These are phyloP conservation scores for Fusarium siculi DNA, from an alignment of 2,329 filamentous ascomycete genomes.

Conservation along the genomic window DNA sequence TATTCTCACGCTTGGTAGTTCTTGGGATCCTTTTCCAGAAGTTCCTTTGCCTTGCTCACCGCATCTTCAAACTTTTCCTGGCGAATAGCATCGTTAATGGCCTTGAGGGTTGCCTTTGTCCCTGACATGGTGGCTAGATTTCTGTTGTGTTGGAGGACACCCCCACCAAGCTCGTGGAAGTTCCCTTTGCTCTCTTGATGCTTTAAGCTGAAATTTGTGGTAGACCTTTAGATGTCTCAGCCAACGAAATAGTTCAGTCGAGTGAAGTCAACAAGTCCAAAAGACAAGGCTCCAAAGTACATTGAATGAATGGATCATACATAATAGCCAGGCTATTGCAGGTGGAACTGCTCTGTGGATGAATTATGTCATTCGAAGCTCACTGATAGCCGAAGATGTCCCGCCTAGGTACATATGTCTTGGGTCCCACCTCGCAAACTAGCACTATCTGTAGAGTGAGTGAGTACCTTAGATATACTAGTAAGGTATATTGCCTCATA, in stretches of 20 bases:
- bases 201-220: background rate
- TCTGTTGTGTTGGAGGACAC: conserved; percentile 22
- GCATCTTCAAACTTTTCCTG: conserved; percentile 83
- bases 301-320: conserved; percentile 7
- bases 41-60: conserved; percentile 72
- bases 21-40: conserved; percentile 77
- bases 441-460: background rate
- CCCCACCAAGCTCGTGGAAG: conserved; percentile 31
- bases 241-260: background rate
- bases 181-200: background rate
- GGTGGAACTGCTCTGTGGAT: conserved; percentile 14
- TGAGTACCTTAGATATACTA: background rate
- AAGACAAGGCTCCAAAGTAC: background rate
- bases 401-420: background rate
- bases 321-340: conserved; percentile 10
- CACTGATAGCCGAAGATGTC: conserved; percentile 24
- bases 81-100: conserved; percentile 81
- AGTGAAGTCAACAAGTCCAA: background rate
- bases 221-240: background rate
- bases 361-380: conserved; percentile 30
- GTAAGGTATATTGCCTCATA: background rate
- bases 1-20: conserved; percentile 82
- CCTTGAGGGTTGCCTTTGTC: conserved; percentile 81
- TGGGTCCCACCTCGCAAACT: background rate
- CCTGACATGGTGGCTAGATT: conserved; percentile 56